Evolutionary conservation across 2,329 filamentous ascomycete species (phyloP), one percentile per base, ranked within the genome.

Genomic region (Talaromyces sp.): DNA sequence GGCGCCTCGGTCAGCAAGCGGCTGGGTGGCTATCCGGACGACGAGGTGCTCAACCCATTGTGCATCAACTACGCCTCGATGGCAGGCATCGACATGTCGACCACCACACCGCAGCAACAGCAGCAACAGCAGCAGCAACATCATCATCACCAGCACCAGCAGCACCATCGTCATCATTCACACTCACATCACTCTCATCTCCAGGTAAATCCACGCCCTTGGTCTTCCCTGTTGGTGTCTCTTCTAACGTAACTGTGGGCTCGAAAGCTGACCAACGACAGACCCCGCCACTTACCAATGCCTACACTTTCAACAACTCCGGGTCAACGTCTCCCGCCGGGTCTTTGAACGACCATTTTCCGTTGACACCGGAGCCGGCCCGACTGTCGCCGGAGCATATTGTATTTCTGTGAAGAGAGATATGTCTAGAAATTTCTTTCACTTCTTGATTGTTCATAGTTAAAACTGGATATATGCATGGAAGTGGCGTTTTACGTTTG

Each of bases 21-120:
- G 67, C 79, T 84, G 68, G 76, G 80, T 63, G 66, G 69, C 67
- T 82, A 83, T 69, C 76, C 78, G 61, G 84, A 85, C 56, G 82
- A 86, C 58, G 78, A 79, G 56, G 80, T 84, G 60, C 80, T 85
- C 61, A 84, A 81, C 69, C 84, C 84, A 0, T 86, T 87, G 71
- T 82, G 81, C 68, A 82, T 86, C 75, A 85, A 82, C 73, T 87
- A 86, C 70, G 82, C 83, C 27, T 81, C 83, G 8, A 83, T 87
- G 78, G 81, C 79, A 61, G 82, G 81, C 53, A 83, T 85, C 65
- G 83, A 86, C 60, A 76, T 85, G 36, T 69, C 74, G 30, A 73
- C 71, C 55, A 67, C 70, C 36, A 60, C 56, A 9, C 40, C 53
- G 27, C 30, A 30, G 34, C 56, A 58, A 27, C 53, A 61, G 8